Percentiles rank a stretch among this genome's conserved stretches.
These are phyloP conservation scores for Colletotrichum shisoi DNA, from an alignment of 2,329 filamentous ascomycete genomes.

Conservation along the genomic window DNA sequence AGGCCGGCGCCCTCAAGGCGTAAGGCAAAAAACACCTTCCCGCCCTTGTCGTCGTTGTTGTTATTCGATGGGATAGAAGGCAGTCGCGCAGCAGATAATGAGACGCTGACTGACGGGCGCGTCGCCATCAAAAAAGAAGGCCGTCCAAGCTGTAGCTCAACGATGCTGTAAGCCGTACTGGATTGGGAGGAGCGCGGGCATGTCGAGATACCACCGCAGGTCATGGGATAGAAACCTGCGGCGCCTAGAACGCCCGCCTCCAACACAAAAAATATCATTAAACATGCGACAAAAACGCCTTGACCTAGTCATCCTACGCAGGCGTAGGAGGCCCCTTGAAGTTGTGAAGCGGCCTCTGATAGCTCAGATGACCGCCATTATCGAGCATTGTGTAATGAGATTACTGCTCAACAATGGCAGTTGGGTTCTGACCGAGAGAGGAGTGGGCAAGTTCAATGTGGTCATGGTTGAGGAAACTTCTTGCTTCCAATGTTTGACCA, in stretches of 20 bases:
- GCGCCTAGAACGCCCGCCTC: background rate
- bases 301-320: no score
- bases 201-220: constrained; percentile 20
- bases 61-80: background rate
- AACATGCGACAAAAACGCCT: background rate
- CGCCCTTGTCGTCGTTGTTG: constrained; percentile 1
- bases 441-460: no score
- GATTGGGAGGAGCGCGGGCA: background rate
- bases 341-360: no score
- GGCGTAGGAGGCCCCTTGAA: no score
- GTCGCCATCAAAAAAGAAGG: constrained; percentile 4
- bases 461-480: no score
- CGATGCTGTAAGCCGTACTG: constrained; percentile 2
- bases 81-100: background rate
- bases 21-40: constrained; percentile 44
- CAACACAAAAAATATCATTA: background rate
- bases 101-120: constrained; percentile 19
- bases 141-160: constrained; percentile 24
- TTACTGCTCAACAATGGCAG: no score
- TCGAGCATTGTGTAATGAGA: no score
- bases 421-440: no score
- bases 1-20: constrained; percentile 54
- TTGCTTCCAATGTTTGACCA: no score
- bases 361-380: no score
- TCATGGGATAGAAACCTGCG: background rate